phyloP scores from a whole-genome alignment of 805 yeast genomes.

The Saccharomycopsis sp. region DNA sequence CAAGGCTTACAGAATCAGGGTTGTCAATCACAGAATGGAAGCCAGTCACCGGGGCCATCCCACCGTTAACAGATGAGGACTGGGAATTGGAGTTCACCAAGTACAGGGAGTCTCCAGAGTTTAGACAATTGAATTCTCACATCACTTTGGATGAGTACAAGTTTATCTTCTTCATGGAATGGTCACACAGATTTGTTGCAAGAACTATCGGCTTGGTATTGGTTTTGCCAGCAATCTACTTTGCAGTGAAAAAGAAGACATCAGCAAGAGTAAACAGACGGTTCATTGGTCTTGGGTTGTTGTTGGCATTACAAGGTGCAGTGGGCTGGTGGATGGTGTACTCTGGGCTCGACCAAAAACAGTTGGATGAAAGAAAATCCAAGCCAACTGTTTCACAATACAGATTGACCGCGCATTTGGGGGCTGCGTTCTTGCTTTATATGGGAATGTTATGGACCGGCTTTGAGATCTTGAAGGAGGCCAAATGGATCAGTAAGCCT shows the following conservation, averaged over 20 bases:
- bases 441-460: slow-evolving; percentile 89
- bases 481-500: slow-evolving; percentile 60
- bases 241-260: slow-evolving; percentile 56
- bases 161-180: slow-evolving; percentile 93
- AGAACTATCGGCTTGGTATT: slow-evolving; percentile 80
- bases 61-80: slow-evolving; percentile 71
- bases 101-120: slow-evolving; percentile 85
- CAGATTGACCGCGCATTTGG: slow-evolving; percentile 86
- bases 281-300: slow-evolving; percentile 60
- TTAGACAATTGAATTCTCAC: slow-evolving; percentile 78
- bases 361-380: slow-evolving; percentile 67
- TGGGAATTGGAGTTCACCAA: slow-evolving; percentile 82
- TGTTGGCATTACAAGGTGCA: slow-evolving; percentile 88
- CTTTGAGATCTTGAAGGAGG: slow-evolving; percentile 69
- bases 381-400: slow-evolving; percentile 98
- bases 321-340: slow-evolving; percentile 99
- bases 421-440: slow-evolving; percentile 84
- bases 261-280: slow-evolving; percentile 58
- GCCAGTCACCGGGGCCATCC: slow-evolving; percentile 92
- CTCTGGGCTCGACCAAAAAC: slow-evolving; percentile 81
- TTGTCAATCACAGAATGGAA: slow-evolving; percentile 96
- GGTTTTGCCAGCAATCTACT: slow-evolving; percentile 78
- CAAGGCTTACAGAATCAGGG: slow-evolving; percentile 93
- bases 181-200: slow-evolving; percentile 93
- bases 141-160: slow-evolving; percentile 87